A percentile compares a stretch with the other conserved stretches of the same genome.
These are phyloP conservation scores for Murraya paniculata DNA, from an alignment of 345 rosid genomes.

Conservation along the genomic window DNA sequence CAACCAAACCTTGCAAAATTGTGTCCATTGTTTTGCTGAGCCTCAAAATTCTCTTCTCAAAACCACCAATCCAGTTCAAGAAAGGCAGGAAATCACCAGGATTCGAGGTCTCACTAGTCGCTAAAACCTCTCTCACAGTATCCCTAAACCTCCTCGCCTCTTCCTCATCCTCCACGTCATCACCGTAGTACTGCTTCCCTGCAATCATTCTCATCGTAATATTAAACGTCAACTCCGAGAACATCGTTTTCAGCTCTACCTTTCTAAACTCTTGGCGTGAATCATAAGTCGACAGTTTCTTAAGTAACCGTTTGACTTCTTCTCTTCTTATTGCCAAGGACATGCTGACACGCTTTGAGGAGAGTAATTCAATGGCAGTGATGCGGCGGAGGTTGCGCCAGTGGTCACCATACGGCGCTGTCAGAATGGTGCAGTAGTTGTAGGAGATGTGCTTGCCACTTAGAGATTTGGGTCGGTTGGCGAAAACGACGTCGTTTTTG, in stretches of 20 bases:
- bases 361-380: conserved; percentile 44
- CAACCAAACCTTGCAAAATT: conserved; percentile 46
- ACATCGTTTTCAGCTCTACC: conserved; percentile 44
- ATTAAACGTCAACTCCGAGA: conserved; percentile 34
- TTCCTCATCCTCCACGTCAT: conserved; percentile 33
- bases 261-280: conserved; percentile 18
- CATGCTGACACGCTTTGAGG: conserved; percentile 41
- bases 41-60: conserved; percentile 27
- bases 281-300: conserved; percentile 25
- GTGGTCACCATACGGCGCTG: conserved; percentile 54
- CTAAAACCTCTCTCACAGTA: conserved; percentile 21
- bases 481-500: conserved; percentile 43
- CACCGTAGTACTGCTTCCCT: conserved; percentile 55
- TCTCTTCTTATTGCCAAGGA: conserved; percentile 33
- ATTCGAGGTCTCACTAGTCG: conserved; percentile 19
- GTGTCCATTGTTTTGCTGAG: conserved; percentile 32
- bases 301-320: conserved; percentile 40
- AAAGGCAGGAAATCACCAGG: conserved; percentile 41
- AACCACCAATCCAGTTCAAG: conserved; percentile 25
- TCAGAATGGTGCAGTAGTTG: conserved; percentile 30
- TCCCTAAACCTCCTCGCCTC: conserved; percentile 36
- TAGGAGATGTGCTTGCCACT: conserved; percentile 37
- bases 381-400: conserved; percentile 66
- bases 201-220: conserved; percentile 31
- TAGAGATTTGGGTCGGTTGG: conserved; percentile 36